Evolutionary conservation across 2,329 filamentous ascomycete genomes (phyloP).

Genomic region (Fusarium circinatum): DNA sequence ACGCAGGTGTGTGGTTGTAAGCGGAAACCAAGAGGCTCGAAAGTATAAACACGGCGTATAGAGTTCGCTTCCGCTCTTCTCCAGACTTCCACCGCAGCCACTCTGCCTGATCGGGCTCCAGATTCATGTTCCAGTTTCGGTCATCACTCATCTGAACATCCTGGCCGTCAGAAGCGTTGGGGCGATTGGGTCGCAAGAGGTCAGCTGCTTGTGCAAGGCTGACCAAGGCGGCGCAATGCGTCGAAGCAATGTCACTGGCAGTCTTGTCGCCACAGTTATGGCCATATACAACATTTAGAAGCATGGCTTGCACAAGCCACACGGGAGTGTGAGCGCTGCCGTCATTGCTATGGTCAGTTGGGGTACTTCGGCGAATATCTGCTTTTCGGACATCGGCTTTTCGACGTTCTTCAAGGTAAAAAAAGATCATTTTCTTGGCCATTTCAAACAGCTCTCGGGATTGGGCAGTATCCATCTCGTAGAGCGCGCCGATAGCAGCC

Average conservation of each 20-base stretch:
- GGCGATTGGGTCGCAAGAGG: conserved; percentile 62
- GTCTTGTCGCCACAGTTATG: conserved; percentile 94
- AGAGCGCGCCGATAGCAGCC: conserved; percentile 83
- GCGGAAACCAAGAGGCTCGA: conserved; percentile 91
- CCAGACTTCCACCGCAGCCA: conserved; percentile 90
- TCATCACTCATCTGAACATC: conserved; percentile 69
- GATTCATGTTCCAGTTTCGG: conserved; percentile 57
- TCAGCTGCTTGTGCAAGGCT: conserved; percentile 92
- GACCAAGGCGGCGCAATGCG: conserved; percentile 89
- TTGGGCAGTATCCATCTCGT: conserved; percentile 82
- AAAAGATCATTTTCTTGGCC: conserved; percentile 93
- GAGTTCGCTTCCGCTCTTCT: conserved; percentile 92
- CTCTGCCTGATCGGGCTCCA: conserved; percentile 60
- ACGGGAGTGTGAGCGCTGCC: conserved; percentile 80
- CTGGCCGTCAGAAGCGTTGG: conserved; percentile 58
- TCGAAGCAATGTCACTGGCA: conserved; percentile 90
- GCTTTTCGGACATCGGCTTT: conserved; percentile 81
- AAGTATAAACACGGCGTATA: conserved; percentile 90
- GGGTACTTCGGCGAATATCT: conserved; percentile 65
- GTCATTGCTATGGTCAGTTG: conserved; percentile 63
- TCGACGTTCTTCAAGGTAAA: conserved; percentile 90
- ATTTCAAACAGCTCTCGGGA: conserved; percentile 91
- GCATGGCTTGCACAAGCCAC: conserved; percentile 97
- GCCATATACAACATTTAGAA: conserved; percentile 94
- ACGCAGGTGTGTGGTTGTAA: conserved; percentile 89